These are phyloP conservation scores for Podospora bellae-mahoneyi DNA, from an alignment of 495 filamentous ascomycete species.

Conservation along the genomic window DNA sequence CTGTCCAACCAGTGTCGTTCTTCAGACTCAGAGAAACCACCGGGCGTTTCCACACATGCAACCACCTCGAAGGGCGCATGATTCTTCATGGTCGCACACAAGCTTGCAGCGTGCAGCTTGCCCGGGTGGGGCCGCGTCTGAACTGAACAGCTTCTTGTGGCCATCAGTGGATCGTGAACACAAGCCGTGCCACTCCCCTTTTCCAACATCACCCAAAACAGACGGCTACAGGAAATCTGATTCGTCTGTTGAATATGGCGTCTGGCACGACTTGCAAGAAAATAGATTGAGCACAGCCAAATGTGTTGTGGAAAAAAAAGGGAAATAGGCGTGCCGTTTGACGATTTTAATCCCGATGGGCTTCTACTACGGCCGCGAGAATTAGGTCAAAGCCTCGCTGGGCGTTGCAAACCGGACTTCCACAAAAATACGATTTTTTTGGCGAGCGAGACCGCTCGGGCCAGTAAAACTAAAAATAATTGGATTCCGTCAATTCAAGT, in stretches of 20 bases:
- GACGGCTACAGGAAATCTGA: background rate
- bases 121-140: conserved; percentile 1
- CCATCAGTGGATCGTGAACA: background rate
- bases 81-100: conserved; percentile 4
- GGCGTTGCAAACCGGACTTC: no score
- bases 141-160: conserved; percentile 1
- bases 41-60: background rate
- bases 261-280: background rate
- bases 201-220: background rate
- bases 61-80: conserved; percentile 4
- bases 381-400: background rate
- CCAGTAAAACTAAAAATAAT: no score
- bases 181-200: background rate
- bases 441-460: no score
- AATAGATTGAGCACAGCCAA: background rate
- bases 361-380: background rate
- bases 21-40: background rate
- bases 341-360: background rate
- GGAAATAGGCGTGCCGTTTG: background rate
- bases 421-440: no score
- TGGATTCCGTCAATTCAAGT: no score
- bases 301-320: background rate
- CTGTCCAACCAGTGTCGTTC: background rate
- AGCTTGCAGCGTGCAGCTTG: conserved; percentile 1
- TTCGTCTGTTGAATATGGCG: background rate